Percentiles rank a stretch among this genome's conserved stretches.
These are phyloP conservation scores for Dicorynia guianensis DNA, from an alignment of 306 rosid species.

Conservation along the genomic window DNA sequence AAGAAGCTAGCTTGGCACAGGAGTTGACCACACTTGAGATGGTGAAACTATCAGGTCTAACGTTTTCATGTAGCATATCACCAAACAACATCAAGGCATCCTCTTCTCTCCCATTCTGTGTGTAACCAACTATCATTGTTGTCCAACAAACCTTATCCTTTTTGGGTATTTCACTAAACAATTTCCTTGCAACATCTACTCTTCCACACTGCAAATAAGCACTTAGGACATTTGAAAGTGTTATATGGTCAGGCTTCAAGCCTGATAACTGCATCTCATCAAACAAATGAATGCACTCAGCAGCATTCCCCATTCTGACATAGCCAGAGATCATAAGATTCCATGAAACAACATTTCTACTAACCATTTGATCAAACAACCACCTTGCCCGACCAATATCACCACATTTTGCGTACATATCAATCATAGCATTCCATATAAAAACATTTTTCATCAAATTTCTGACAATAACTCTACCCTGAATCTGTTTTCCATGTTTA, in stretches of 20 bases:
- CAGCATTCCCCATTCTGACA: constrained; percentile 51
- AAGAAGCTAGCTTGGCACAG: constrained; percentile 61
- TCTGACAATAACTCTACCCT: constrained; percentile 53
- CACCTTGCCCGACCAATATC: constrained; percentile 49
- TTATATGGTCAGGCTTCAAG: constrained; percentile 53
- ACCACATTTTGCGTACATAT: constrained; percentile 59
- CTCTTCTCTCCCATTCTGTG: constrained; percentile 55
- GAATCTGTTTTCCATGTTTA: constrained; percentile 65
- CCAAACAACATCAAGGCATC: constrained; percentile 53
- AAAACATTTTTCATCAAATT: constrained; percentile 42
- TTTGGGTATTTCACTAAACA: constrained; percentile 40
- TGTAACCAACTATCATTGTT: constrained; percentile 58
- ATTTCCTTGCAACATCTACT: constrained; percentile 47
- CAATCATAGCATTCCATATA: constrained; percentile 51
- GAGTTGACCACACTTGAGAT: constrained; percentile 57
- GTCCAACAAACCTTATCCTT: constrained; percentile 64
- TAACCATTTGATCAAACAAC: constrained; percentile 54
- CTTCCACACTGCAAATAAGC: constrained; percentile 51
- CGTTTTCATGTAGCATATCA: constrained; percentile 53
- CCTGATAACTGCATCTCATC: constrained; percentile 50
- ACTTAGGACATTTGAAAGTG: constrained; percentile 52
- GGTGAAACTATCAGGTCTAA: constrained; percentile 56
- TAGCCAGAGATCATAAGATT: constrained; percentile 56
- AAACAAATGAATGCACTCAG: constrained; percentile 52
- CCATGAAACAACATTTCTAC: constrained; percentile 61